These are phyloP conservation scores for Apophysomyces ossiformis DNA, from an alignment of 371 early-diverging fungal genomes.

Conservation along the genomic window DNA sequence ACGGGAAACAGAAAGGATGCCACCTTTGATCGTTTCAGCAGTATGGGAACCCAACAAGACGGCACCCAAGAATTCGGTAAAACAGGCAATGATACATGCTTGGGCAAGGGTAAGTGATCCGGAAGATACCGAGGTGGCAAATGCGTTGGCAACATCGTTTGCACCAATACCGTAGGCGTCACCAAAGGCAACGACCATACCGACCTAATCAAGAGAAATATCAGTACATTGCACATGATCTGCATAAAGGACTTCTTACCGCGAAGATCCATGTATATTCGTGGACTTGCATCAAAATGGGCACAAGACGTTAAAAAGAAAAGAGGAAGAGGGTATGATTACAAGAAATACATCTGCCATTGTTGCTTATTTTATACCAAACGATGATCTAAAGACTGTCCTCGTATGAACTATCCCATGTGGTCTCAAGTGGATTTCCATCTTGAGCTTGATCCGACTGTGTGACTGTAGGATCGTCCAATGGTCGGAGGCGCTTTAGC, in stretches of 20 bases:
- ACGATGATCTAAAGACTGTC: not conserved
- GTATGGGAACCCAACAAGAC: conserved; percentile 78
- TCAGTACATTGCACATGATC: not conserved
- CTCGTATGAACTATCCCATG: not conserved
- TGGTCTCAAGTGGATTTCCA: conserved; percentile 2
- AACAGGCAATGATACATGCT: conserved; percentile 80
- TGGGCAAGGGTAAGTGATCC: conserved; percentile 75
- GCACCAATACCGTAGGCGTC: conserved; percentile 81
- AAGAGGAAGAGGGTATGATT: not conserved
- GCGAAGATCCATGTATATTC: conserved; percentile 82
- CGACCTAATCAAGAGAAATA: conserved; percentile 15
- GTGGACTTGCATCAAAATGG: conserved; percentile 56
- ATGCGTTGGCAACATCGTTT: conserved; percentile 91
- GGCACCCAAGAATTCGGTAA: conserved; percentile 88
- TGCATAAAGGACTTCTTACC: conserved; percentile 23
- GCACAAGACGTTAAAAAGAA: too few species aligned
- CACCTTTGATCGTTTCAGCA: conserved; percentile 78
- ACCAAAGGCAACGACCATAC: conserved; percentile 66
- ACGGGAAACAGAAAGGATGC: conserved; percentile 59
- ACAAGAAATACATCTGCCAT: not conserved
- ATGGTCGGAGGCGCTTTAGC: not conserved
- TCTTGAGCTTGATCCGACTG: not conserved
- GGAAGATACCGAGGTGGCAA: conserved; percentile 90
- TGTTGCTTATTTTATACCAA: not conserved
- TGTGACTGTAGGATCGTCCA: conserved; percentile 2